Percentiles rank a stretch among this genome's conserved stretches.
Evolutionary conservation across 257 asterid genomes (phyloP).

Genomic region (Apocynum venetum): DNA sequence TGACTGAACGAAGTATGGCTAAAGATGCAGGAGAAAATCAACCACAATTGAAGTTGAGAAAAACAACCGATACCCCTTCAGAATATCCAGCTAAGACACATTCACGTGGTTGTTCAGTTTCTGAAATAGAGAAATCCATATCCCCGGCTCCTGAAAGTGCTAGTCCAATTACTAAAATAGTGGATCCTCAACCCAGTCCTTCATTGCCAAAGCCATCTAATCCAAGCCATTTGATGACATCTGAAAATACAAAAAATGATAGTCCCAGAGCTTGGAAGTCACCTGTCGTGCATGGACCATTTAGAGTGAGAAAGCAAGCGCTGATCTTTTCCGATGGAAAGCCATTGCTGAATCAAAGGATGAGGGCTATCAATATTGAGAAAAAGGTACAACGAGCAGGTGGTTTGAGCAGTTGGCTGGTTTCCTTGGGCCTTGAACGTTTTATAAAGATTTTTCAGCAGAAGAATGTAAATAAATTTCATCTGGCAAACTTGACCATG

Average conservation of each 20-base stretch:
- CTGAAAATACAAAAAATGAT: conserved; percentile 30
- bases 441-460: conserved; percentile 57
- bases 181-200: conserved; percentile 34
- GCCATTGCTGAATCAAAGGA: conserved; percentile 39
- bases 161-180: conserved; percentile 19
- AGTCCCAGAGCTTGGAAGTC: conserved; percentile 22
- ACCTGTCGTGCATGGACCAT: conserved; percentile 18
- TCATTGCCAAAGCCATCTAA: conserved; percentile 26
- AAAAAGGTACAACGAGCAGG: conserved; percentile 68
- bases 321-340: conserved; percentile 35
- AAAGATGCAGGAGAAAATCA: conserved; percentile 27
- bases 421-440: conserved; percentile 64
- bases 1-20: conserved; percentile 26
- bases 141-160: conserved; percentile 33
- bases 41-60: conserved; percentile 32
- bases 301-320: conserved; percentile 28
- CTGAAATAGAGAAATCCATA: conserved; percentile 38
- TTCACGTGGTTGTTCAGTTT: conserved; percentile 27
- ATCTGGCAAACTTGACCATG: conserved; percentile 75
- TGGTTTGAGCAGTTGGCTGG: conserved; percentile 83
- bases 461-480: conserved; percentile 53
- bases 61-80: conserved; percentile 20
- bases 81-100: conserved; percentile 23
- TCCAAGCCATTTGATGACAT: conserved; percentile 24
- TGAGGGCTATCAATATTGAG: conserved; percentile 58